Evolutionary conservation across 2,329 filamentous ascomycete genomes (phyloP).

Genomic region (Beauveria rudraprayagi): DNA sequence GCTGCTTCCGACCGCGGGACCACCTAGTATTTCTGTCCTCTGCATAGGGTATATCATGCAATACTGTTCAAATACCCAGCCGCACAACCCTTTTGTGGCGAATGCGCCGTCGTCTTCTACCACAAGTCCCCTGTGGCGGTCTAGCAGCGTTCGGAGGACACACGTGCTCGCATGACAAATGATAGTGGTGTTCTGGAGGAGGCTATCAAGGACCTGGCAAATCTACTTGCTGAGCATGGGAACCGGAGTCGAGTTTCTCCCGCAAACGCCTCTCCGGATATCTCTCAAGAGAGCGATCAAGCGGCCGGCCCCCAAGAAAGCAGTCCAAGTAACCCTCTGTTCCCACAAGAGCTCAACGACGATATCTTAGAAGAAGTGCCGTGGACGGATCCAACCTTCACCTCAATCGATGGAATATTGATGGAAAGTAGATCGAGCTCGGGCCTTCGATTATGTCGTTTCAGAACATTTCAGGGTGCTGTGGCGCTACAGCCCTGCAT

Average conservation of each 20-base stretch:
- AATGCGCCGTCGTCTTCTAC: slow-evolving; percentile 25
- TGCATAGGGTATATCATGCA: slow-evolving; percentile 22
- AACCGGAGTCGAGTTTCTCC: neutral
- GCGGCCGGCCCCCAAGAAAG: neutral
- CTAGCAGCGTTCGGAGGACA: slow-evolving; percentile 19
- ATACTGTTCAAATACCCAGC: slow-evolving; percentile 13
- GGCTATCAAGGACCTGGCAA: neutral
- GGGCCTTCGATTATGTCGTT: slow-evolving; percentile 16
- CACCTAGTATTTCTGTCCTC: slow-evolving; percentile 24
- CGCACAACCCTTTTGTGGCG: slow-evolving; percentile 25
- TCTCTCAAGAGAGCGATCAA: neutral
- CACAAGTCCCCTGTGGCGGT: slow-evolving; percentile 5
- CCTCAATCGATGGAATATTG: neutral
- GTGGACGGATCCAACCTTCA: slow-evolving; percentile 19
- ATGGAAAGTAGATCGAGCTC: neutral
- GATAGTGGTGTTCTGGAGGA: neutral
- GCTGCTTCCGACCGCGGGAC: slow-evolving; percentile 12
- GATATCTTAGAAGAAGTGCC: slow-evolving; percentile 15
- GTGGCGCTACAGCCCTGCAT: slow-evolving; percentile 25
- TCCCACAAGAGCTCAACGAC: neutral
- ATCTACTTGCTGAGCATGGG: neutral
- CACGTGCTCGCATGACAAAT: slow-evolving; percentile 6
- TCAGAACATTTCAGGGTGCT: slow-evolving; percentile 20
- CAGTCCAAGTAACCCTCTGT: neutral
- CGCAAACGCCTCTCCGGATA: neutral